Percentiles rank a stretch among this genome's conserved stretches.
Conservation (phyloP, 2,329 filamentous ascomycete genomes). For the Ascochyta fabae region DNA sequence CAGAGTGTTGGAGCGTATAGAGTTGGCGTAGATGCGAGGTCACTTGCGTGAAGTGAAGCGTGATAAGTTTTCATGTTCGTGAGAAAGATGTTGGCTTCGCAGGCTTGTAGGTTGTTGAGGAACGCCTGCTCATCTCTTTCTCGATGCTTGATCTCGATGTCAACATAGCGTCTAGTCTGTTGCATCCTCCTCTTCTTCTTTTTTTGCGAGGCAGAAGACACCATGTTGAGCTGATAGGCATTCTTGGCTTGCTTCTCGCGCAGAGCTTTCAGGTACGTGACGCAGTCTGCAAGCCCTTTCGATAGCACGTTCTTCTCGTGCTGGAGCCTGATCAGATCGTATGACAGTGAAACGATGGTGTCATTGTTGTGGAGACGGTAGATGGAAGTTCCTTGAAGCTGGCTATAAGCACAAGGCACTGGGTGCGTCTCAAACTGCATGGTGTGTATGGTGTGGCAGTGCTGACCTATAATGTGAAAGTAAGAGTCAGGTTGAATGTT, state of each 20-base stretch:
- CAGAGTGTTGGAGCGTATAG: constrained; percentile 20
- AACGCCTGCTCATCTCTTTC: constrained; percentile 41
- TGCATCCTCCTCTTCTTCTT: constrained; percentile 42
- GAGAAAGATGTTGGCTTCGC: constrained; percentile 40
- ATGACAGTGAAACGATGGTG: neutral
- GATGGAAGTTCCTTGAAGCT: neutral
- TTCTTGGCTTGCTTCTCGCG: constrained; percentile 40
- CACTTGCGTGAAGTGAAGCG: constrained; percentile 16
- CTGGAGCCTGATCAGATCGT: constrained; percentile 19
- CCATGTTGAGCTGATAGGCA: constrained; percentile 26
- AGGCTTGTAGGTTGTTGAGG: constrained; percentile 41
- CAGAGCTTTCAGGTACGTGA: constrained; percentile 40
- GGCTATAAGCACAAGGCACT: neutral
- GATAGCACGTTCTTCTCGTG: constrained; percentile 36
- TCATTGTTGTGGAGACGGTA: neutral
- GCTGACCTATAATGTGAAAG: neutral
- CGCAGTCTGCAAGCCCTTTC: constrained; percentile 39
- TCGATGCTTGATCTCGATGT: constrained; percentile 41
- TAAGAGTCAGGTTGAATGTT: neutral
- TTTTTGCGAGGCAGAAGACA: constrained; percentile 20
- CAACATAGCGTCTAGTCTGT: constrained; percentile 36
- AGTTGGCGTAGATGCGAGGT: constrained; percentile 22
- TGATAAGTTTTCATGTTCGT: constrained; percentile 28
- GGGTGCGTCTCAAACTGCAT: constrained; percentile 2
- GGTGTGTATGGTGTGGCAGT: neutral